A percentile compares a stretch with the other conserved stretches of the same genome.
phyloP scores from a whole-genome alignment of 2,329 filamentous ascomycete species.

The Paecilomyces formosus region DNA sequence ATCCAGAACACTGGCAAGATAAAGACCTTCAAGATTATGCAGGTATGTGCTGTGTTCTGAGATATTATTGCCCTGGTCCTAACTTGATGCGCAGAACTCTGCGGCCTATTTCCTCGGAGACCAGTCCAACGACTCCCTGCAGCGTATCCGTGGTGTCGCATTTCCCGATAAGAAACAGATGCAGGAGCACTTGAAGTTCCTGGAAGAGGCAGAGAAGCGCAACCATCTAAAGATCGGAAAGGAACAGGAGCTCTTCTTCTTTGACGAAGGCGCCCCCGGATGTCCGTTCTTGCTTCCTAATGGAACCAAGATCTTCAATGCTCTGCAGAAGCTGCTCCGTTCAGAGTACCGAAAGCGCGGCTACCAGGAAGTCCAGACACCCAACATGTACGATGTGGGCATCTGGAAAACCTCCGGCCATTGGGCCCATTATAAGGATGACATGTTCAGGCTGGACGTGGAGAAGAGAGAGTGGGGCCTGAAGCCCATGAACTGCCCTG shows the following conservation, averaged over 20 bases:
- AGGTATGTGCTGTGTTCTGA: slow-evolving; percentile 36
- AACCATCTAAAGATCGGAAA: slow-evolving; percentile 91
- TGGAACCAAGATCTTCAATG: slow-evolving; percentile 88
- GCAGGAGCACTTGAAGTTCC: slow-evolving; percentile 85
- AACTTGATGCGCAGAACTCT: slow-evolving; percentile 48
- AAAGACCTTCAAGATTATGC: slow-evolving; percentile 91
- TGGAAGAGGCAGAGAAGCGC: slow-evolving; percentile 96
- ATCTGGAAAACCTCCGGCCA: slow-evolving; percentile 94
- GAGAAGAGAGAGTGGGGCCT: slow-evolving; percentile 81
- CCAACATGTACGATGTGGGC: slow-evolving; percentile 91
- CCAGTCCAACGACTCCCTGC: slow-evolving; percentile 86
- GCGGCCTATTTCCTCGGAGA: slow-evolving; percentile 91
- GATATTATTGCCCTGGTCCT: background rate
- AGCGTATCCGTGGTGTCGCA: slow-evolving; percentile 92
- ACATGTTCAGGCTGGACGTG: slow-evolving; percentile 80
- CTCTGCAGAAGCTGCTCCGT: slow-evolving; percentile 71
- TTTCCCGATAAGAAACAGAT: slow-evolving; percentile 97
- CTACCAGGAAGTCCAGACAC: slow-evolving; percentile 91
- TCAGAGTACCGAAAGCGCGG: slow-evolving; percentile 87
- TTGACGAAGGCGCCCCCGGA: slow-evolving; percentile 87
- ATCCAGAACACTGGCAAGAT: slow-evolving; percentile 89
- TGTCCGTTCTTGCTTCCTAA: slow-evolving; percentile 89
- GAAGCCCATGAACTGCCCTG: slow-evolving; percentile 98
- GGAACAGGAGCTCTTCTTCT: slow-evolving; percentile 97
- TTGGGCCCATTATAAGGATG: slow-evolving; percentile 88